Base-by-base conservation (phyloP, 2,329 filamentous ascomycete species). In the Colletotrichum plurivorum region DNA sequence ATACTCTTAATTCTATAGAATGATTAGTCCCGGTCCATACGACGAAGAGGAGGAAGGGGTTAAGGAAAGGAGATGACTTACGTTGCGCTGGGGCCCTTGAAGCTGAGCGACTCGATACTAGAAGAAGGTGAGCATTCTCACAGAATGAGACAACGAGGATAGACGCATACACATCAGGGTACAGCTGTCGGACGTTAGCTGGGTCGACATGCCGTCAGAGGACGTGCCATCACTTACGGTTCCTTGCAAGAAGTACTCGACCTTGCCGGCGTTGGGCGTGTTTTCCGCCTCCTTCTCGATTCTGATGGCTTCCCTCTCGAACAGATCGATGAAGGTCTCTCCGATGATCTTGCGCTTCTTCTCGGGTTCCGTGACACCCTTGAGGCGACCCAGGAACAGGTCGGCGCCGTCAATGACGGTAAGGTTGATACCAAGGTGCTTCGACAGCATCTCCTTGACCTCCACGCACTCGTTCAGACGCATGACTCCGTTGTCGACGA, bases 341-440 rank as follows among this genome's bases (percentile, higher is more conserved):
- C 94, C 95, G 71, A 98, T 98, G 75, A 98, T 91, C 83, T 97
- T 97, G 63, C 95, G 88, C 87, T 97, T 98, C 77, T 88, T 88
- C 82, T 98, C 95, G 0, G 95, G 95, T 36, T 90, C 94, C 0
- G 83, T 84, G 27, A 97, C 89, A 18, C 94, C 95, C 72, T 89
- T 88, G 1, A 98, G 89, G 25, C 90, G 86, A 36, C 83, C 83
- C n/a, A 98, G 84, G 85, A 98, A 98, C 27, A 88, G 84, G 70
- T 97, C 86, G 10, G 88, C 87, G 0, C 90, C 94, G 77, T 98
- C 93, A 2, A 97, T 89, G 31, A 98, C 92, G 0, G 93, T 97
- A 3, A 98, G 85, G 80, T 97, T 96, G 80, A 98, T 97, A 1
- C 93, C 93, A 1, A 98, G 88, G 73, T 96, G 91, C 76, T 94